phyloP scores from a whole-genome alignment of 2,329 filamentous ascomycete genomes.

The Scedosporium aurantiacum region DNA sequence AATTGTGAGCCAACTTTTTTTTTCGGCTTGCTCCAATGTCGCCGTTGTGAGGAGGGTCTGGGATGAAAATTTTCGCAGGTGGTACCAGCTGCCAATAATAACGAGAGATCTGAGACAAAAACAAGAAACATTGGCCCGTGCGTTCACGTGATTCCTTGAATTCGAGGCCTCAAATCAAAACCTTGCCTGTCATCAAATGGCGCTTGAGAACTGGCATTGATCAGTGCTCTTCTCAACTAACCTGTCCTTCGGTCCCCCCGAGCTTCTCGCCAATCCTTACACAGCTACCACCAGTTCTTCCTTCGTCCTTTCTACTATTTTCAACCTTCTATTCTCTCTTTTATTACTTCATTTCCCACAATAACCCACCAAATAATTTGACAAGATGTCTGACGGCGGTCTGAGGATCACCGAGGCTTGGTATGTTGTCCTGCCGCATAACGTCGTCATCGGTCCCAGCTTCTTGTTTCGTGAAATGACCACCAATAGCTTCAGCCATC shows the following conservation, averaged over 20 bases:
- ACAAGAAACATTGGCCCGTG: not conserved
- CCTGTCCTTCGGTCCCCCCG: not conserved
- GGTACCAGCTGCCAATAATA: not conserved
- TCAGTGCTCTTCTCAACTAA: not conserved
- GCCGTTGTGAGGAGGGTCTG: too few relatives aligned
- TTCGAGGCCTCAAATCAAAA: conserved; percentile 1
- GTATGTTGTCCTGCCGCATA: conserved; percentile 42
- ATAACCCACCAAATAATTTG: conserved; percentile 18
- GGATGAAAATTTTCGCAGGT: not conserved
- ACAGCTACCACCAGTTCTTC: conserved; percentile 10
- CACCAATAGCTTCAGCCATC: conserved; percentile 13
- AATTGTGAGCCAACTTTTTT: not conserved
- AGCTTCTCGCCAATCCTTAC: conserved; percentile 8
- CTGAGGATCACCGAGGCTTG: conserved; percentile 53
- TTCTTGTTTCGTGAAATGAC: not conserved
- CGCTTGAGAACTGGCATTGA: not conserved
- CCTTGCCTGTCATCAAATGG: conserved; percentile 4
- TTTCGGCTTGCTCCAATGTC: not conserved
- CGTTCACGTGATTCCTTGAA: not conserved
- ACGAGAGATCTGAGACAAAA: not conserved
- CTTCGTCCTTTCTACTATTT: conserved; percentile 3
- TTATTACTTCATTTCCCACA: conserved; percentile 12
- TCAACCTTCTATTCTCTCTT: conserved; percentile 9
- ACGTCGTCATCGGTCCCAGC: conserved; percentile 9
- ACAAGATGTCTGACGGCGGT: conserved; percentile 50